Conservation (phyloP, 805 yeast species). For the Candida vaughaniae region DNA sequence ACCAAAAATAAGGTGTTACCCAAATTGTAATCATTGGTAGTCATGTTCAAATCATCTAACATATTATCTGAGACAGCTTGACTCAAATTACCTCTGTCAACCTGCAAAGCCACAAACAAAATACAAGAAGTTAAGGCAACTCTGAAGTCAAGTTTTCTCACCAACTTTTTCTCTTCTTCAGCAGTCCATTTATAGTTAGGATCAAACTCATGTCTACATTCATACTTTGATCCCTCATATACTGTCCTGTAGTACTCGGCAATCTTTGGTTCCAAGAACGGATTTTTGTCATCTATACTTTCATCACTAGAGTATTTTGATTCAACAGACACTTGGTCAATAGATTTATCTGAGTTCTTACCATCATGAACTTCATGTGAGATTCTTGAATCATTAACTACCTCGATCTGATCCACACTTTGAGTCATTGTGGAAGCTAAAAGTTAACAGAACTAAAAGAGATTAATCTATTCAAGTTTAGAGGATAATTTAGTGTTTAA, state of each 20-base stretch:
- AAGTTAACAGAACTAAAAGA: too few species aligned
- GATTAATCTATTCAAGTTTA: too few species aligned
- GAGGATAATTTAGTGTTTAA: too few species aligned
- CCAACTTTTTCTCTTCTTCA: constrained; percentile 27
- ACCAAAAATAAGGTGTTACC: constrained; percentile 42
- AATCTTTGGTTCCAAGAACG: constrained; percentile 27
- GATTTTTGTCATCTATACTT: constrained; percentile 8
- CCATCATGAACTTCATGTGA: too few species aligned
- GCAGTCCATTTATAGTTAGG: constrained; percentile 33
- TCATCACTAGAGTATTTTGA: constrained; percentile 2
- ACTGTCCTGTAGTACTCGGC: constrained; percentile 29
- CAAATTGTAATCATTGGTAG: constrained; percentile 38
- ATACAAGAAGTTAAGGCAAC: constrained; percentile 23
- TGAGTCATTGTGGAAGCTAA: too few species aligned
- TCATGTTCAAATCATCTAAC: constrained; percentile 31
- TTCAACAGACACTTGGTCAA: constrained; percentile 4
- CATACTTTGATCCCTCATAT: constrained; percentile 32
- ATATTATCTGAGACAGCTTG: constrained; percentile 25
- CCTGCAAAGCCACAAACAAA: constrained; percentile 22
- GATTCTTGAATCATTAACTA: too few species aligned
- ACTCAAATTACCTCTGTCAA: constrained; percentile 22
- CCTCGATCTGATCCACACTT: too few species aligned
- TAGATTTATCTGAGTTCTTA: not conserved
- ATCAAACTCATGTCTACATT: constrained; percentile 33
- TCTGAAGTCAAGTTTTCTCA: constrained; percentile 18